Conservation (phyloP, 495 filamentous ascomycete genomes). For the Hypomontagnella submonticulosa region DNA sequence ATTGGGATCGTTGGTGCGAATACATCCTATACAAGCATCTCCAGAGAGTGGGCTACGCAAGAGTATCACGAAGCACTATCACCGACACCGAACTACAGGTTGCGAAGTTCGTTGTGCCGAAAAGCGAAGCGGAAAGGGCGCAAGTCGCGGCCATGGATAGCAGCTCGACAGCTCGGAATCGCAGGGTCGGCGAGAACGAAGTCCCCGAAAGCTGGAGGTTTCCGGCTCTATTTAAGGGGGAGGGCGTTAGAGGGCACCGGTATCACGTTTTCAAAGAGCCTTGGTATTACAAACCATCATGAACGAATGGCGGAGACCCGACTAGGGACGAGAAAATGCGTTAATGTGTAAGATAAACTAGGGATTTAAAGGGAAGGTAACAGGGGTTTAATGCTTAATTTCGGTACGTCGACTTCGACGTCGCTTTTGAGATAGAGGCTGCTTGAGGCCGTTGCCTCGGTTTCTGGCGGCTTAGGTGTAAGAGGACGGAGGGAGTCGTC, state of each 20-base stretch:
- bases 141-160: conserved; percentile 49
- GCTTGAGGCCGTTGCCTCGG: too few species aligned
- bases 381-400: conserved; percentile 23
- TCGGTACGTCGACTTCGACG: background rate
- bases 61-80: conserved; percentile 88
- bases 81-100: conserved; percentile 99
- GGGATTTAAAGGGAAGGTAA: conserved; percentile 12
- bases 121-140: conserved; percentile 68
- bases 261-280: conserved; percentile 99
- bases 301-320: conserved; percentile 7
- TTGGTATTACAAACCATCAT: conserved; percentile 68
- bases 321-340: conserved; percentile 22
- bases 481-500: too few species aligned
- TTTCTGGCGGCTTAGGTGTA: too few species aligned
- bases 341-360: conserved; percentile 7
- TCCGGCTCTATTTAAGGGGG: conserved; percentile 85
- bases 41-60: conserved; percentile 86
- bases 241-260: conserved; percentile 87
- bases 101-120: conserved; percentile 92
- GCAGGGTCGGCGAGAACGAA: conserved; percentile 67
- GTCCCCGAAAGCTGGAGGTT: conserved; percentile 83
- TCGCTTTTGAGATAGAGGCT: too few species aligned
- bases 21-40: conserved; percentile 96
- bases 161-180: conserved; percentile 46
- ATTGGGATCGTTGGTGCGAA: conserved; percentile 99